Evolutionary conservation across 2,329 filamentous ascomycete genomes (phyloP).

Genomic region (Colletotrichum cuscutae): DNA sequence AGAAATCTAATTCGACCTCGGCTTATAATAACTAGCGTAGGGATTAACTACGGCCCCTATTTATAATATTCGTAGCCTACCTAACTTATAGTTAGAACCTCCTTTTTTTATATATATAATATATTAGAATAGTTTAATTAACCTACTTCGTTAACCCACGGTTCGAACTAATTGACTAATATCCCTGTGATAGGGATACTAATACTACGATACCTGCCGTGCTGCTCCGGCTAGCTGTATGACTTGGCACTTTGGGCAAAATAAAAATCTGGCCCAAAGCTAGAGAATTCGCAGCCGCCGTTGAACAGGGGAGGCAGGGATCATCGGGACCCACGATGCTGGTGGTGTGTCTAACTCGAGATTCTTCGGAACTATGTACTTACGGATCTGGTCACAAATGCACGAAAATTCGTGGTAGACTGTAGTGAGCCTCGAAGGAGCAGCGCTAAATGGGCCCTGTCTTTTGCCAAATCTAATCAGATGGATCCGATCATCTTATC

Average conservation of each 20-base stretch:
- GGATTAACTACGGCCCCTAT: too few relatives aligned
- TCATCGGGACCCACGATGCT: neutral
- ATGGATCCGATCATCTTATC: neutral
- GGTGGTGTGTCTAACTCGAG: neutral
- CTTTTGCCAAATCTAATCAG: conserved; percentile 3
- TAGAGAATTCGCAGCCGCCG: neutral
- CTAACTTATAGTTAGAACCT: too few relatives aligned
- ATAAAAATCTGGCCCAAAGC: neutral
- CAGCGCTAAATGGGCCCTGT: neutral
- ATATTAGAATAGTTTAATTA: too few relatives aligned
- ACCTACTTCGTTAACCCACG: too few relatives aligned
- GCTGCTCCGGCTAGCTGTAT: neutral
- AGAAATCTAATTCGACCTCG: too few relatives aligned
- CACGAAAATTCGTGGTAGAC: neutral
- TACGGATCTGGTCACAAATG: too few relatives aligned
- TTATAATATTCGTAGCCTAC: too few relatives aligned
- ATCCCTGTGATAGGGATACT: too few relatives aligned
- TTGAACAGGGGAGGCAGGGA: neutral
- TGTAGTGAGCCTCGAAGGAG: neutral
- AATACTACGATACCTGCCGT: too few relatives aligned
- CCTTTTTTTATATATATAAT: too few relatives aligned
- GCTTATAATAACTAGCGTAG: too few relatives aligned
- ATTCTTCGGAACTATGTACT: neutral
- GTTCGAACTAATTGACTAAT: too few relatives aligned
- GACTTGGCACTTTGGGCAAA: neutral